Evolutionary conservation across 2,329 filamentous ascomycete species (phyloP).

Genomic region (Byssochlamys sp.): DNA sequence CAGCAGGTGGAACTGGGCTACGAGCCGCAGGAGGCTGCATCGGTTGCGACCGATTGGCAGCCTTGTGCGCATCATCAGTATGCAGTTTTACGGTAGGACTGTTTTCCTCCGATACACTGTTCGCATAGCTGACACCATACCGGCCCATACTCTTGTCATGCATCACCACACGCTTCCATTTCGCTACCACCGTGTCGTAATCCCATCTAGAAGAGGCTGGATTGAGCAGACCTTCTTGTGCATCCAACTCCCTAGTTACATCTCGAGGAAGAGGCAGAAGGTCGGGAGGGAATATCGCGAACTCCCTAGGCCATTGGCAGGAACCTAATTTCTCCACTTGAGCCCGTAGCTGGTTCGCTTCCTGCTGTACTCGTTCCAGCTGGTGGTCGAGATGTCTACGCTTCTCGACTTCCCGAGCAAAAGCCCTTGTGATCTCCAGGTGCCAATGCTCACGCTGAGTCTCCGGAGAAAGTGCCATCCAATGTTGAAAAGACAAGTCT

Average conservation of each 20-base stretch:
- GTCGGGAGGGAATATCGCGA: slow-evolving; percentile 39
- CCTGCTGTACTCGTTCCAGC: slow-evolving; percentile 37
- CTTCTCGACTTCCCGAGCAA: slow-evolving; percentile 36
- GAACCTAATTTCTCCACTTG: slow-evolving; percentile 38
- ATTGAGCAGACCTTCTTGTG: slow-evolving; percentile 25
- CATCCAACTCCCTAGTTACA: slow-evolving; percentile 28
- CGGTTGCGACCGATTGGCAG: not conserved
- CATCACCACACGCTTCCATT: slow-evolving; percentile 41
- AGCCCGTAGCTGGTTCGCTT: slow-evolving; percentile 39
- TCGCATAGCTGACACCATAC: slow-evolving; percentile 21
- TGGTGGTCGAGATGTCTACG: slow-evolving; percentile 35
- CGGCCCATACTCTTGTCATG: slow-evolving; percentile 36
- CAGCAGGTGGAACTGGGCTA: slow-evolving; percentile 6
- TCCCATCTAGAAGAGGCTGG: slow-evolving; percentile 35
- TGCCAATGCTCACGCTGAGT: slow-evolving; percentile 42
- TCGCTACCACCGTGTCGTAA: slow-evolving; percentile 38
- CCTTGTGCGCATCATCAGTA: slow-evolving; percentile 6
- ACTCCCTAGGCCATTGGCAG: slow-evolving; percentile 42
- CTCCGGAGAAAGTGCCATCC: slow-evolving; percentile 54
- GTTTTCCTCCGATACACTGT: slow-evolving; percentile 11
- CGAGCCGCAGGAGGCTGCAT: slow-evolving; percentile 3
- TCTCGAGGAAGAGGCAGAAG: slow-evolving; percentile 31
- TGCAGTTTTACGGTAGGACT: slow-evolving; percentile 6
- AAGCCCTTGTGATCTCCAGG: slow-evolving; percentile 39
- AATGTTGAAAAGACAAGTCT: slow-evolving; percentile 65